These are phyloP conservation scores for Clarireedia monteithiana DNA, from an alignment of 2,329 filamentous ascomycete species.

Conservation along the genomic window DNA sequence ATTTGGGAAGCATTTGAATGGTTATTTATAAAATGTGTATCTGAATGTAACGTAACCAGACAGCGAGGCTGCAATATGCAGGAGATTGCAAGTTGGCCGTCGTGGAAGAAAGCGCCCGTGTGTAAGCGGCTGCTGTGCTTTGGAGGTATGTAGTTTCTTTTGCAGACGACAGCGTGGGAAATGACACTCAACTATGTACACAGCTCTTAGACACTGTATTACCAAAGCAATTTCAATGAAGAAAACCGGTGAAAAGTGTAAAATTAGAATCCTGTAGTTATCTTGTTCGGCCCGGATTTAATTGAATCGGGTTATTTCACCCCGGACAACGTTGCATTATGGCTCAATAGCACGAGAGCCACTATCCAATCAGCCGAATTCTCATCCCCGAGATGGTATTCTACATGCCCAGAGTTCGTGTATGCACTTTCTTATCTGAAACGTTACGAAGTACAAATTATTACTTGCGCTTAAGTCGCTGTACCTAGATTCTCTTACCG, in stretches of 20 bases:
- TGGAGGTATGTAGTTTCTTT: too few species aligned
- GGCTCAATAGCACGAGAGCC: background rate
- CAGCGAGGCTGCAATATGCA: too few species aligned
- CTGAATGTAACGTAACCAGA: too few species aligned
- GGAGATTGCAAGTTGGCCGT: too few species aligned
- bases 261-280: background rate
- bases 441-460: background rate
- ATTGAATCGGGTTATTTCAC: background rate
- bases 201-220: too few species aligned
- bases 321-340: background rate
- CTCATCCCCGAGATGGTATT: background rate
- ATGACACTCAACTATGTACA: background rate
- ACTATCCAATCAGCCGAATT: background rate
- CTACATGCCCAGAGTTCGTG: slow-evolving; percentile 2
- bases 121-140: too few species aligned
- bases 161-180: too few species aligned
- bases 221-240: too few species aligned
- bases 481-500: background rate
- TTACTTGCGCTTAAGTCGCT: background rate
- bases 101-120: too few species aligned
- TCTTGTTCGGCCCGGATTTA: background rate
- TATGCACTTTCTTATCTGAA: slow-evolving; percentile 2
- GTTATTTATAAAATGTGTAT: background rate
- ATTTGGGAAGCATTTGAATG: background rate
- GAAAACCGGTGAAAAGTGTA: background rate